Base-by-base conservation (phyloP, 176 grass and related monocot genomes). In the Rhynchospora pubera region DNA sequence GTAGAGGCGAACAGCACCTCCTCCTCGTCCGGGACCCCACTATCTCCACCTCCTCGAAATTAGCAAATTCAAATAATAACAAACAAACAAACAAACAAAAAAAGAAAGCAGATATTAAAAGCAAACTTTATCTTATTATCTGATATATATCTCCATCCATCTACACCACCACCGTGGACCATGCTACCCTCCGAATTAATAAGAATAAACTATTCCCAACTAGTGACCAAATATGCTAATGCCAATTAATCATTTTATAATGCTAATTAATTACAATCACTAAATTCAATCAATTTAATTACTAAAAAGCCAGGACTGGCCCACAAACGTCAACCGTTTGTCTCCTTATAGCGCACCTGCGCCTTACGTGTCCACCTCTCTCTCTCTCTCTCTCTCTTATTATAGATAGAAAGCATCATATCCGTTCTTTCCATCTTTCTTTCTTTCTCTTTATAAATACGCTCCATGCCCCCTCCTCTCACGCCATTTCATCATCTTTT, bases 91-190 rank as follows among this genome's bases (percentile, higher is more conserved):
- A 39, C 72, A 32, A 55, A 55, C 72, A 18, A 76, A n/a, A n/a
- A n/a, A n/a, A 76, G 48, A 56, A 77, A 77, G 47, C 72, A 56
- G 11, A 77, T 77, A 77, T 30, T 56, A 56, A 77, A 77, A 77
- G 13, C 72, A 77, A 56, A 77, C 23, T 77, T 77, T 74, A 74
- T 76, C 72, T 70, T 51, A 74, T 74, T 73, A 73, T 73, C n/a
- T n/a, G n/a, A n/a, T n/a, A n/a, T n/a, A n/a, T 61, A 66, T 66
- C 32, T 42, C 32, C 65, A 34, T 24, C 23, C 32, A 30, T 15
- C 5, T 16, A 59, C 59, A 21, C 24, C 60, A 7, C 65, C 10
- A 62, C 47, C 5, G 42, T 75, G 46, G 45, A 74, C 70, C 70
- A 28, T 51, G 46, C 46, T 55, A 53, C 21, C 7, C 21, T 3